Base-by-base conservation (phyloP, 2,329 filamentous ascomycete genomes). In the Dryadomyces quercus-mongolicae region DNA sequence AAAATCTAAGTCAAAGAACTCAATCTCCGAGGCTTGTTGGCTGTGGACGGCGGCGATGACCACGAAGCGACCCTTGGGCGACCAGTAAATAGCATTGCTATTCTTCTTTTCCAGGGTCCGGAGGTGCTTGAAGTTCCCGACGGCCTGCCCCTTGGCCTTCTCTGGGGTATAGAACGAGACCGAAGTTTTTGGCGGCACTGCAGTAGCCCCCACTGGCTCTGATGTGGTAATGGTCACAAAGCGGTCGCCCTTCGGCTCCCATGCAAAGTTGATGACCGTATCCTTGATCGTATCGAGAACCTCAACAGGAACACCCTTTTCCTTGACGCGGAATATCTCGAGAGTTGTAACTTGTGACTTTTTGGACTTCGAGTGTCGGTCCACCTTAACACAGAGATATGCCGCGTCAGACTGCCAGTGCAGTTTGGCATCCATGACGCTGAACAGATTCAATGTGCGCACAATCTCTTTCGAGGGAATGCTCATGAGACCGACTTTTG, bases 51-150 rank as follows among this genome's bases (percentile, higher is more conserved):
- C 94, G 53, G 90, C 93, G 54, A 98, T 83, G 49, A 97, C 85
- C 42, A 97, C 92, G 65, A 98, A 98, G 50, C 93, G 85, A 53
- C 93, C 93, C 69, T 85, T 88, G 22, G 93, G 93, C 20, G 90
- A 95, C 93, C 93, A 98, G 82, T 97, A 97, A 66, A 98, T 98
- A 60, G 88, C 91, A 67, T 98, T 98, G 80, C 87, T 95, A 74
- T 94, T 97, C 83, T 97, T 97, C 83, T 97, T 97, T 64, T 98
- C 93, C 54, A 95, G 77, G 9, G 91, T 97, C 59, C 90, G 84
- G 61, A 97, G 84, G 67, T 94, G 88, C 76, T 92, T 94, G 80
- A 97, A 98, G 77, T 95, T 96, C 60, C 93, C 93, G 38, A 88
- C 77, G 22, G 80, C 77, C 52, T 80, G 68, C 31, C 79, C 88